Evolutionary conservation across 148 eudicot species (phyloP), one percentile per base, ranked within the genome.

Genomic region (Selenicereus undatus): DNA sequence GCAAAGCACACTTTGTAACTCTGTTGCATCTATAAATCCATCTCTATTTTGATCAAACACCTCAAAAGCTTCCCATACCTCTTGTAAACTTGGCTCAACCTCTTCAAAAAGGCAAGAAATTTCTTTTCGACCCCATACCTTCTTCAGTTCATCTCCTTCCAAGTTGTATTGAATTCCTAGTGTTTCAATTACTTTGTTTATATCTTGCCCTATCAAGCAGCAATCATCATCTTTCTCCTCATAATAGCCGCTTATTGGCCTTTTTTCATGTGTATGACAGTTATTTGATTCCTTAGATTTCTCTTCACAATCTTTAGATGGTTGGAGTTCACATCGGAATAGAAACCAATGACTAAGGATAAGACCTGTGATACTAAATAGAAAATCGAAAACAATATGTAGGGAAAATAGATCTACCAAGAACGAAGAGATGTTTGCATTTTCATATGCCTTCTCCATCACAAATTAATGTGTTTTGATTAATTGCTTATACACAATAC

Each of bases 11-110:
- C 86, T 88, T 24, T 87, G 86, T 84, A 92, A 85, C 80, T 92
- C 96, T 66, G 4, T 32, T 30, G 91, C 88, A 83, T 90, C 96
- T 79, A 92, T 89, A 66, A 92, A 92, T 83, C 96, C 96, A 83
- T 92, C 96, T 82, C 60, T 81, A 81, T 92, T 90, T 73, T 88
- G 74, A 81, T 92, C 96, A 85, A 88, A 92, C 45, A 92, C 89
- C 62, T 88, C 88, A 62, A 92, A 92, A 39, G 93, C 91, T 51
- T 81, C 93, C 68, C 80, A 88, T 30, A 88, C 81, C 60, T 92
- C 96, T 13, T 87, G 86, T 76, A 90, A 84, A 35, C 88, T 90
- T 11, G 93, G 91, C 76, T 90, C 71, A 1, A 18, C 89, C 36
- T 90, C 90, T 72, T 92, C 96, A 79, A 92, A 92, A 54, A 92